Evolutionary conservation across 2,329 filamentous ascomycete species (phyloP).

Genomic region (Neurospora sp.): DNA sequence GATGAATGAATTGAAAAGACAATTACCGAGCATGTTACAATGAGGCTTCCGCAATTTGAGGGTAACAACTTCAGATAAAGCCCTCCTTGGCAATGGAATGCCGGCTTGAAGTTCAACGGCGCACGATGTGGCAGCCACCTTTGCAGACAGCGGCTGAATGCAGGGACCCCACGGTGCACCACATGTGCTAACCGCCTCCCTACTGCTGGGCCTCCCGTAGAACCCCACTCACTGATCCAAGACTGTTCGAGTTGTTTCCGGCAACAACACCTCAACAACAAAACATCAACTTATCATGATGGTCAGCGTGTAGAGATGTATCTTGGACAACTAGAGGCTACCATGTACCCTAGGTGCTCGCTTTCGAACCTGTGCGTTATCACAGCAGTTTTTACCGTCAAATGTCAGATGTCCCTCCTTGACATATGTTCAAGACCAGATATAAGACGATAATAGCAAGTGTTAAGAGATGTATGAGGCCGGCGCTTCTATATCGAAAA

Average conservation of each 20-base stretch:
- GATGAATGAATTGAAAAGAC: neutral
- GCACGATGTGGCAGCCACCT: neutral
- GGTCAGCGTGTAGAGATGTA: neutral
- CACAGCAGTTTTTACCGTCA: neutral
- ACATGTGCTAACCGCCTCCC: neutral
- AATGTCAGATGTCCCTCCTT: neutral
- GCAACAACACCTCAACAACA: neutral
- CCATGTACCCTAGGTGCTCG: neutral
- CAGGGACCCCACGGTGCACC: neutral
- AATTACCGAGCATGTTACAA: neutral
- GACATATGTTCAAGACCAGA: neutral
- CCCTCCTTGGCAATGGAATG: neutral
- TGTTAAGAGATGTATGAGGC: no score
- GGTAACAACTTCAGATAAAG: neutral
- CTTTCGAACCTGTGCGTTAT: neutral
- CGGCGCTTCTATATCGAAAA: no score
- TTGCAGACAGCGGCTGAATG: neutral
- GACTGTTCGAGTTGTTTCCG: neutral
- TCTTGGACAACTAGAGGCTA: neutral
- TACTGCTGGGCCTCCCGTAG: neutral
- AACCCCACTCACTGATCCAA: neutral
- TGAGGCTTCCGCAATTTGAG: neutral
- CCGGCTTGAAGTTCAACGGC: neutral
- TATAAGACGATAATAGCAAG: no score
- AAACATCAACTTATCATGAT: neutral